Conservation (phyloP, 1,284 basidiomycete genomes). For the Cronartium quercuum region DNA sequence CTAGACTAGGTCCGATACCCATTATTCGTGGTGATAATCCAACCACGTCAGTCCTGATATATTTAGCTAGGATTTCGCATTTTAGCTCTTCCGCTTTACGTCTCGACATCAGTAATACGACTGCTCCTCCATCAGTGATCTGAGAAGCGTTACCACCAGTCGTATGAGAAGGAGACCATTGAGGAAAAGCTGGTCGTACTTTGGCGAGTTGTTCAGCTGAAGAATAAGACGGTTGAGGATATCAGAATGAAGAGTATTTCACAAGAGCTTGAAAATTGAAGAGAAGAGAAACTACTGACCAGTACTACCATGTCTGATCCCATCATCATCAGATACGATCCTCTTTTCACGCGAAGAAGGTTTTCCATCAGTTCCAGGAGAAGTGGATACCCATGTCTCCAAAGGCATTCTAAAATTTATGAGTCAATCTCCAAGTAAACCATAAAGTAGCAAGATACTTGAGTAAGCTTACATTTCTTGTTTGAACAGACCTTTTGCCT, state of each 20-base stretch:
- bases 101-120: conserved; percentile 77
- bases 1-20: conserved; percentile 45
- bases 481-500: conserved; percentile 61
- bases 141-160: conserved; percentile 80
- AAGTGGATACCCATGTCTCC: background rate
- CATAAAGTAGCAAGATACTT: conserved; percentile 58
- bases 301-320: conserved; percentile 70
- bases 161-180: conserved; percentile 70
- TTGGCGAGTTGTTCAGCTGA: conserved; percentile 60
- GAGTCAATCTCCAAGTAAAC: background rate
- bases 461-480: conserved; percentile 66
- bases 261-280: background rate
- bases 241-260: too few relatives aligned
- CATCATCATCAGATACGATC: conserved; percentile 68
- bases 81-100: conserved; percentile 73
- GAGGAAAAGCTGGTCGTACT: conserved; percentile 74
- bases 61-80: conserved; percentile 66
- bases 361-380: conserved; percentile 49
- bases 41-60: conserved; percentile 66
- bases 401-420: background rate
- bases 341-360: conserved; percentile 58
- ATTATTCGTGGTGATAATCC: conserved; percentile 55
- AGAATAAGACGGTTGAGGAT: background rate
- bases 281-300: background rate
- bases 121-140: conserved; percentile 80